A percentile compares a stretch with the other conserved stretches of the same genome.
Conservation (phyloP, 768 basidiomycete genomes). For the Kwoniella europaea region DNA sequence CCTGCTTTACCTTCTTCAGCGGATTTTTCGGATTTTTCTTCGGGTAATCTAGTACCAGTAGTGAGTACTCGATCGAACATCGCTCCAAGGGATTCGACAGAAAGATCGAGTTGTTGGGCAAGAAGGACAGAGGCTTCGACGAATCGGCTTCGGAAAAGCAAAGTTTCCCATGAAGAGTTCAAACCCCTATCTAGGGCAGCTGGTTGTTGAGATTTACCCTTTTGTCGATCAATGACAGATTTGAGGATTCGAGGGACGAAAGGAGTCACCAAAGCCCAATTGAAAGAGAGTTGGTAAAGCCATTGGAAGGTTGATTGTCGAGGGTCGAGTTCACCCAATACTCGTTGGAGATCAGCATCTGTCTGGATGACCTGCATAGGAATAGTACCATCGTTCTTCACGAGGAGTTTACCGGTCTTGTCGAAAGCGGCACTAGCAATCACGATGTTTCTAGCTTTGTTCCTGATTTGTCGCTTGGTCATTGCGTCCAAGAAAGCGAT, state of each 20-base stretch:
- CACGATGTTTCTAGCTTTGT: slow-evolving; percentile 54
- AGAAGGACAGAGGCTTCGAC: slow-evolving; percentile 55
- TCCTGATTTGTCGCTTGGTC: slow-evolving; percentile 38
- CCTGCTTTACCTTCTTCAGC: slow-evolving; percentile 30
- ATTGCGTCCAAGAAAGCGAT: slow-evolving; percentile 49
- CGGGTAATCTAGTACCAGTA: slow-evolving; percentile 47
- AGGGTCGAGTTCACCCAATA: slow-evolving; percentile 55
- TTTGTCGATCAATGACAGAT: slow-evolving; percentile 38
- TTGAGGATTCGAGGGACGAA: slow-evolving; percentile 53
- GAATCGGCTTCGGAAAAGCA: slow-evolving; percentile 53
- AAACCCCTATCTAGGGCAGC: slow-evolving; percentile 23
- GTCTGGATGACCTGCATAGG: slow-evolving; percentile 58
- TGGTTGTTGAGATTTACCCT: slow-evolving; percentile 23
- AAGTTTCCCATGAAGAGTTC: slow-evolving; percentile 28
- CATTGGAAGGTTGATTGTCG: slow-evolving; percentile 58
- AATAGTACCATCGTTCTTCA: slow-evolving; percentile 57
- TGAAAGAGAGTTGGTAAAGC: slow-evolving; percentile 58
- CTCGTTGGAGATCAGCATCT: slow-evolving; percentile 49
- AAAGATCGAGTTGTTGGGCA: slow-evolving; percentile 53
- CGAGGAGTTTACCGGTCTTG: slow-evolving; percentile 56
- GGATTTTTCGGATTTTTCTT: slow-evolving; percentile 26
- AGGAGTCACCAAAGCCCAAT: slow-evolving; percentile 56
- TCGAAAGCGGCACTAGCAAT: slow-evolving; percentile 57
- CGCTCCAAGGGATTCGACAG: slow-evolving; percentile 54
- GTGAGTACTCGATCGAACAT: slow-evolving; percentile 57